These are phyloP conservation scores for Candida incommunis DNA, from an alignment of 805 yeast species.

Conservation along the genomic window DNA sequence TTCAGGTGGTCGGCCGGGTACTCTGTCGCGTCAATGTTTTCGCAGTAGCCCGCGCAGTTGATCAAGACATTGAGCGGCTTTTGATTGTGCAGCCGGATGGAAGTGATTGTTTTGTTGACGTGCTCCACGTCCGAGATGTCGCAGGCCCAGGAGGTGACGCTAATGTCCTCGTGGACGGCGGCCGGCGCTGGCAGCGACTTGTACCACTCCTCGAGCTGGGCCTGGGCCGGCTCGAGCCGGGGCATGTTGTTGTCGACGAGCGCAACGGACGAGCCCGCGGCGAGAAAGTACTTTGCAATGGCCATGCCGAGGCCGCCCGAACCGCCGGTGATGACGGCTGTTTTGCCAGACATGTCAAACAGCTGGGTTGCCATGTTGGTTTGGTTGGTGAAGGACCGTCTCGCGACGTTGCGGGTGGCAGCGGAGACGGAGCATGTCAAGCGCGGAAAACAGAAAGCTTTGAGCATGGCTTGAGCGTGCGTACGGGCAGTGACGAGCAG, in stretches of 20 bases:
- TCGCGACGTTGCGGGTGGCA: not conserved
- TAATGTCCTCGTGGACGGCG: conserved; percentile 8
- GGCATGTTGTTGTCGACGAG: conserved; percentile 54
- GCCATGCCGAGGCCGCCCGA: conserved; percentile 66
- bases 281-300: conserved; percentile 48
- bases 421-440: too few species aligned
- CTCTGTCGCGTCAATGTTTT: conserved; percentile 63
- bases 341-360: conserved; percentile 30
- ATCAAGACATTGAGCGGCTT: conserved; percentile 50
- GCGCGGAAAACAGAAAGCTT: too few species aligned
- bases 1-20: conserved; percentile 59
- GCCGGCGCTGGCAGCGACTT: conserved; percentile 17
- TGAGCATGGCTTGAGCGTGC: too few species aligned
- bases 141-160: conserved; percentile 53
- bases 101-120: conserved; percentile 41
- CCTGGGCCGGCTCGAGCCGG: conserved; percentile 42
- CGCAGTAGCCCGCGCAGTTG: conserved; percentile 78
- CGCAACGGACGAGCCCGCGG: conserved; percentile 69
- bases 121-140: conserved; percentile 51
- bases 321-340: conserved; percentile 68
- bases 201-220: conserved; percentile 35
- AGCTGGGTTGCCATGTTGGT: conserved; percentile 5
- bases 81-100: conserved; percentile 44
- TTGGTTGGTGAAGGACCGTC: not conserved
- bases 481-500: too few species aligned